Evolutionary conservation across 2,329 filamentous ascomycete genomes (phyloP), one percentile per base, ranked within the genome.

Genomic region (Aspergillus alliaceus): DNA sequence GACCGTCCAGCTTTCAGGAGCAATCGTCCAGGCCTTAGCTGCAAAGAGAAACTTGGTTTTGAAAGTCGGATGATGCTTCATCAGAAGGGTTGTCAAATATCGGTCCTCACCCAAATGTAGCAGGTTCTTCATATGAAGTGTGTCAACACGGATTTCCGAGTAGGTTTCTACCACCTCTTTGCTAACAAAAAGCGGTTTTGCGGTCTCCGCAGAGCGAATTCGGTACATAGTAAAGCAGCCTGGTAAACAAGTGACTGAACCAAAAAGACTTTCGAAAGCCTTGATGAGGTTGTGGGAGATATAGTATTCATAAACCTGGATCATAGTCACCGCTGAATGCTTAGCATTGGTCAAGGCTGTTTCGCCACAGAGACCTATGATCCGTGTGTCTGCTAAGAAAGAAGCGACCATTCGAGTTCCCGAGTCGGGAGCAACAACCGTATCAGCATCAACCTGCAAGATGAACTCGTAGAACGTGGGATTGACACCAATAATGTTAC

Each of bases 191-290:
- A 99, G 84, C 12, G 95, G 95, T 78, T 98, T 98, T 68, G 93
- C 93, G 15, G 88, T 91, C 75, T 98, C 95, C 6, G 93, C 90
- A 29, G 95, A 91, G 61, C 95, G 91, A 70, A 99, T 92, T 67
- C 95, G 90, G 78, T 97, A 99, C 95, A 99, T 99, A 68, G 90
- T 92, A 84, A 98, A 99, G 85, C 95, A 99, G 81, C 95, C 95
- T 24, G 95, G 95, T 72, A 99, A 82, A 84, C 95, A 99, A 51
- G 95, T 99, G 66, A 99, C 93, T 65, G 91, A 96, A 57, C 93
- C 95, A 72, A 99, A 99, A 68, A 99, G 83, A 78, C 90, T 95
- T 77, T 98, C 93, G 74, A 99, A 99, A 12, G 93, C 95, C 79
- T 99, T 98, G 66, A 90, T 88, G 66, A 99, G 79, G 74, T 98